A percentile compares a stretch with the other conserved stretches of the same genome.
phyloP scores from a whole-genome alignment of 1,284 basidiomycete species.

The Tylopilus sp. region DNA sequence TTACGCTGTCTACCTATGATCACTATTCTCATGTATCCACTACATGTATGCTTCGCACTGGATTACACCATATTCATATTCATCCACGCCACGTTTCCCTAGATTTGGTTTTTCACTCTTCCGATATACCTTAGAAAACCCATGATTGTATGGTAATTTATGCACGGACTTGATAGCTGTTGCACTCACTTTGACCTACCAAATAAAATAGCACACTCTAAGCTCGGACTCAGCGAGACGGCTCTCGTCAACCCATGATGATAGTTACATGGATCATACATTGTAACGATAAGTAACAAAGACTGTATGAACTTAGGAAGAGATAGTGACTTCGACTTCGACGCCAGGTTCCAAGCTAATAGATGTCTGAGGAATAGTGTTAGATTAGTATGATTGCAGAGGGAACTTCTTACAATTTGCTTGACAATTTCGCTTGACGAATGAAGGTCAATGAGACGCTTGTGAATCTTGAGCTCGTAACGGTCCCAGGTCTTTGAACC shows the following conservation, averaged over 20 bases:
- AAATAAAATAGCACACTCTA: conserved; percentile 1
- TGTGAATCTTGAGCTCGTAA: conserved; percentile 99
- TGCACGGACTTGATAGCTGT: conserved; percentile 19
- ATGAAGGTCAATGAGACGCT: conserved; percentile 99
- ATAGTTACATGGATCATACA: conserved; percentile 10
- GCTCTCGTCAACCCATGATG: conserved; percentile 2
- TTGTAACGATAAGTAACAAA: conserved; percentile 1
- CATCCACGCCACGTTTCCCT: conserved; percentile 6
- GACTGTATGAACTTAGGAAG: conserved; percentile 51
- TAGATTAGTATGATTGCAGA: background rate
- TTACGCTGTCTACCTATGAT: conserved; percentile 70
- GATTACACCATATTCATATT: conserved; percentile 21
- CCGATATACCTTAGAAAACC: conserved; percentile 28
- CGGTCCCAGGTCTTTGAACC: conserved; percentile 99
- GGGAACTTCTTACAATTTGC: conserved; percentile 82
- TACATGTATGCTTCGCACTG: conserved; percentile 18
- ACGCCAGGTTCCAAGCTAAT: conserved; percentile 99
- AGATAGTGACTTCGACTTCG: conserved; percentile 99
- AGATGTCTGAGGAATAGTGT: conserved; percentile 75
- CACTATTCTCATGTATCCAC: conserved; percentile 4
- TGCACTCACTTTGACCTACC: conserved; percentile 19
- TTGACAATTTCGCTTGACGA: conserved; percentile 99
- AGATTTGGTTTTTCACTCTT: conserved; percentile 11
- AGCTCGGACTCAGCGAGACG: background rate
- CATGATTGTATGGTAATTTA: conserved; percentile 28